Conservation (phyloP, 1,284 basidiomycete genomes). For the Rhodotorula glutinis region DNA sequence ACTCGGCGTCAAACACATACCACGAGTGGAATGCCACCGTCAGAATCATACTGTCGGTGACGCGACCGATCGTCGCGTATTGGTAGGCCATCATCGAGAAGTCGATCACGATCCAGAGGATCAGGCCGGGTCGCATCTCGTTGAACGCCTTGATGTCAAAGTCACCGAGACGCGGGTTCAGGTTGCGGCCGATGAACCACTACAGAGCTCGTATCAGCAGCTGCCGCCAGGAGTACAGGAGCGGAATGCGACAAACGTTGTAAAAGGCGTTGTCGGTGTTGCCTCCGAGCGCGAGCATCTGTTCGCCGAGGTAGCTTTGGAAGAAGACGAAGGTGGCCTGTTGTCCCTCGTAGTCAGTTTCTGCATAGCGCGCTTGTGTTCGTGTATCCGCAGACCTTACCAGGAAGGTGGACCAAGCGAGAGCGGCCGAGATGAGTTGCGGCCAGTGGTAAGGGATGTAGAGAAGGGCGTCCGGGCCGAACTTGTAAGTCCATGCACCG, state of each 20-base stretch:
- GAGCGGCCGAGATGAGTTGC: conserved; percentile 77
- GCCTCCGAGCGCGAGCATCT: conserved; percentile 81
- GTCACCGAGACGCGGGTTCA: conserved; percentile 80
- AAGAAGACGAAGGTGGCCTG: conserved; percentile 67
- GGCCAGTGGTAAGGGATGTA: conserved; percentile 90
- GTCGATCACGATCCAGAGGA: conserved; percentile 89
- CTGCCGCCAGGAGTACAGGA: too few species aligned
- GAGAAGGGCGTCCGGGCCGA: conserved; percentile 76
- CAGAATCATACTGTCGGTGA: conserved; percentile 90
- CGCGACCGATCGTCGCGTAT: conserved; percentile 64
- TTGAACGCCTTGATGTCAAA: conserved; percentile 97
- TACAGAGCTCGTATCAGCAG: conserved; percentile 46
- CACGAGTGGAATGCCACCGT: conserved; percentile 80
- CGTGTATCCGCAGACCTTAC: conserved; percentile 33
- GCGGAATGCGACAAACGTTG: conserved; percentile 83
- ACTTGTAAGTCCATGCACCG: conserved; percentile 63
- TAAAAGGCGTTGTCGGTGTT: conserved; percentile 86
- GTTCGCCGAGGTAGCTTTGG: conserved; percentile 57
- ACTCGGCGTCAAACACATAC: conserved; percentile 82
- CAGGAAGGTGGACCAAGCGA: conserved; percentile 75
- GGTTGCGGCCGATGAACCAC: conserved; percentile 95
- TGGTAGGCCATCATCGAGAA: conserved; percentile 91
- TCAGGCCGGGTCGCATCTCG: conserved; percentile 90
- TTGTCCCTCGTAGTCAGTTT: too few species aligned
- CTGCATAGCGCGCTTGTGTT: too few species aligned